phyloP scores from a whole-genome alignment of 2,329 filamentous ascomycete species.

The Apiospora rasikravindrae region DNA sequence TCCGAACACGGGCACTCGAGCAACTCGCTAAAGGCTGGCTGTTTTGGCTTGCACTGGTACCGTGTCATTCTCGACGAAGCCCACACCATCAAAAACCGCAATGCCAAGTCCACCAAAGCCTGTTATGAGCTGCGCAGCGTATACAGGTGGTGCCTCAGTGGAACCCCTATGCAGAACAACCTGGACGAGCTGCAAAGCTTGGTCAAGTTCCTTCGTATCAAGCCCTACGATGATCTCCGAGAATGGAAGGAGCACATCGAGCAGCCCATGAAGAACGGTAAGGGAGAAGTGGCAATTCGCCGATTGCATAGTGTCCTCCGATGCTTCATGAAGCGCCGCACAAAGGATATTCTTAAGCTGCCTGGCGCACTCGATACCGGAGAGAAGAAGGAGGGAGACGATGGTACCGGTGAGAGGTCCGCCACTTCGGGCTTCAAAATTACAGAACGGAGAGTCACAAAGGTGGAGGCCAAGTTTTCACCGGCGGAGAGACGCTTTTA shows the following conservation, averaged over 20 bases:
- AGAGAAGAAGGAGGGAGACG: slow-evolving; percentile 62
- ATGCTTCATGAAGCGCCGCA: slow-evolving; percentile 98
- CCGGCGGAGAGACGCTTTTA: slow-evolving; percentile 86
- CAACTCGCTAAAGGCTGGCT: slow-evolving; percentile 73
- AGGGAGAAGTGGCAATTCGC: slow-evolving; percentile 86
- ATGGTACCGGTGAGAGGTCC: slow-evolving; percentile 53
- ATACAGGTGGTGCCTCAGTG: slow-evolving; percentile 95
- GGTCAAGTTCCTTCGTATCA: slow-evolving; percentile 89
- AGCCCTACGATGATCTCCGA: slow-evolving; percentile 83
- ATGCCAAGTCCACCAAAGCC: slow-evolving; percentile 92
- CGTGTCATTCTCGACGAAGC: slow-evolving; percentile 95
- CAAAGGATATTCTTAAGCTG: slow-evolving; percentile 93
- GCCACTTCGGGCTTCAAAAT: slow-evolving; percentile 79
- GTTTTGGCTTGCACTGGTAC: slow-evolving; percentile 94
- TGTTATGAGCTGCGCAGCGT: slow-evolving; percentile 84
- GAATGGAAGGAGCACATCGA: slow-evolving; percentile 95
- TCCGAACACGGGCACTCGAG: slow-evolving; percentile 82
- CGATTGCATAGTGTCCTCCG: slow-evolving; percentile 84
- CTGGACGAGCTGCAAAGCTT: slow-evolving; percentile 94
- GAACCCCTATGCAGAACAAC: slow-evolving; percentile 98
- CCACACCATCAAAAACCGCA: slow-evolving; percentile 97
- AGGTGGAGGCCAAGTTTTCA: slow-evolving; percentile 78
- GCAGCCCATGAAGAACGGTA: slow-evolving; percentile 84
- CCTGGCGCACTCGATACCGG: slow-evolving; percentile 82
- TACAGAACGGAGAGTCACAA: slow-evolving; percentile 86